Conservation (phyloP, 202 grass and related monocot genomes). For the Cymbopogon flexuosus region DNA sequence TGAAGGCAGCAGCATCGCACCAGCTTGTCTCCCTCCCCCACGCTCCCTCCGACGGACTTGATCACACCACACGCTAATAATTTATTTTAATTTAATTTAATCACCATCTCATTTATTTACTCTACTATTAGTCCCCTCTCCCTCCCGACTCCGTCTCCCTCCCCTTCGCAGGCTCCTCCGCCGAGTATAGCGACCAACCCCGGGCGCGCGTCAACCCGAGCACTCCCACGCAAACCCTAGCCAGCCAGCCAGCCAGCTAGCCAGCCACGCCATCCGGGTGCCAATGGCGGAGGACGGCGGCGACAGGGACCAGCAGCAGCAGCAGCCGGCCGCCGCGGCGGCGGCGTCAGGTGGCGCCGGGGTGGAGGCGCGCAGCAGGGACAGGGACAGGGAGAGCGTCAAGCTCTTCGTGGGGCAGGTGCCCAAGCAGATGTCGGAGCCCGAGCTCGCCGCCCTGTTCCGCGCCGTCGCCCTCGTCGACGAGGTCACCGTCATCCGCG, state of each 20-base stretch:
- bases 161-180: background rate
- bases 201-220: background rate
- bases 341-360: background rate
- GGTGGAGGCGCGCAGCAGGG: conserved; percentile 7
- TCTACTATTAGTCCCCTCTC: conserved; percentile 30
- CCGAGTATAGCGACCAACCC: conserved; percentile 7
- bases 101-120: background rate
- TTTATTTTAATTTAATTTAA: conserved; percentile 22
- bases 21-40: background rate
- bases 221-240: conserved; percentile 35
- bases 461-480: conserved; percentile 68
- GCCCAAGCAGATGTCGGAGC: conserved; percentile 89
- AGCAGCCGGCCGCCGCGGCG: background rate
- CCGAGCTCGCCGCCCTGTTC: conserved; percentile 72
- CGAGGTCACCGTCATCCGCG: conserved; percentile 96
- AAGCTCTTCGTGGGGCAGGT: conserved; percentile 99
- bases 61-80: background rate
- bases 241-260: background rate
- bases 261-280: background rate
- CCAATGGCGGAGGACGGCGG: conserved; percentile 43
- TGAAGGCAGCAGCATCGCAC: background rate
- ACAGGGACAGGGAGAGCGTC: conserved; percentile 74
- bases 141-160: conserved; percentile 16
- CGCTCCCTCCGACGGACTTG: background rate
- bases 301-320: conserved; percentile 33